Evolutionary conservation across 495 filamentous ascomycete genomes (phyloP).

Genomic region (Tuber calosporum): DNA sequence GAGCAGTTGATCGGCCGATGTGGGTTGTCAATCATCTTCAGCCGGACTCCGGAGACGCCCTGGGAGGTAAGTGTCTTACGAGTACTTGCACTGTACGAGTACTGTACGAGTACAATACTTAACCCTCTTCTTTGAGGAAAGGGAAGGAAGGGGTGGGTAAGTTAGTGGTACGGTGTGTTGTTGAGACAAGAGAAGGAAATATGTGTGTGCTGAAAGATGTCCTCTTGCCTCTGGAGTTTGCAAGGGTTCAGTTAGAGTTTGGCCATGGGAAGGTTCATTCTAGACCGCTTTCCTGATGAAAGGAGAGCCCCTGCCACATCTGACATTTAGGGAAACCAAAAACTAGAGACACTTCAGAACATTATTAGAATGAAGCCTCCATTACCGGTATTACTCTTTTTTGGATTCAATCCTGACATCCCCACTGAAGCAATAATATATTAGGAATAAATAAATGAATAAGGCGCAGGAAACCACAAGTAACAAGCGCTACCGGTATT

Average conservation of each 20-base stretch:
- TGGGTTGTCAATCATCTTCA: background rate
- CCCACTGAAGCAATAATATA: background rate
- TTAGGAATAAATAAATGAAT: background rate
- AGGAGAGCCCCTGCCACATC: background rate
- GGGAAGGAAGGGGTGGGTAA: background rate
- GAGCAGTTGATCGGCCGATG: background rate
- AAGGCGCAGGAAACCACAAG: background rate
- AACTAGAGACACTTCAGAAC: background rate
- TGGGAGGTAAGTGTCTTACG: no score
- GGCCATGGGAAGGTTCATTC: background rate
- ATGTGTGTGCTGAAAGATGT: background rate
- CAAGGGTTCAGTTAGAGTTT: background rate
- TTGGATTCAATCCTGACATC: background rate
- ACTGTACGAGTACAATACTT: background rate
- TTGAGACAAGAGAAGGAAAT: background rate
- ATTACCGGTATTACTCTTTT: background rate
- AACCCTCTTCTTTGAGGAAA: background rate
- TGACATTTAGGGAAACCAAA: background rate
- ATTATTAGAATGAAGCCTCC: background rate
- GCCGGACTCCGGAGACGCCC: background rate
- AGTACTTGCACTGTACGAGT: no score
- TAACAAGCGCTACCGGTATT: background rate
- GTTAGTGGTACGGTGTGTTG: background rate
- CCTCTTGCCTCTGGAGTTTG: background rate
- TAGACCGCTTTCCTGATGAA: background rate